Evolutionary conservation across 352 stramenopile genomes (phyloP).

Genomic region (Phytophthora ohioensis): DNA sequence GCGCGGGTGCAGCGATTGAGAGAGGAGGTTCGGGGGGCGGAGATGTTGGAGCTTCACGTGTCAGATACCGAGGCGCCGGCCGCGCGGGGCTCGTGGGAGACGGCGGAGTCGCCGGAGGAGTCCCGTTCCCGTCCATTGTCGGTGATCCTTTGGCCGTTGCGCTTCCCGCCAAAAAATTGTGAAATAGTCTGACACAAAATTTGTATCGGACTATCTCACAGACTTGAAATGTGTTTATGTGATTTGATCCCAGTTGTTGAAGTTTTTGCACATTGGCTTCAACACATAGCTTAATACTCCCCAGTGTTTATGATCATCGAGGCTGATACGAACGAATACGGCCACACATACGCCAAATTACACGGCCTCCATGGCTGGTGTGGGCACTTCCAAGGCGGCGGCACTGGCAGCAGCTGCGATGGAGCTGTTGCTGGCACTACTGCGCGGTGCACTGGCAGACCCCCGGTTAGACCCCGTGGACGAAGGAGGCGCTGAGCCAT

Average conservation of each 20-base stretch:
- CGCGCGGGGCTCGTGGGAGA: conserved; percentile 57
- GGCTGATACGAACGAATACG: conserved; percentile 28
- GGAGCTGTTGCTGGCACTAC: conserved; percentile 15
- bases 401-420: conserved; percentile 6
- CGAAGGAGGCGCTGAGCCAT: conserved; percentile 33
- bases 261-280: not conserved
- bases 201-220: not conserved
- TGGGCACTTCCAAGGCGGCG: conserved; percentile 16
- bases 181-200: not conserved
- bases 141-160: not conserved
- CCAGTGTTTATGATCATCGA: conserved; percentile 29
- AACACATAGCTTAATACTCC: conserved; percentile 16
- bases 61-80: conserved; percentile 57
- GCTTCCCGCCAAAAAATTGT: conserved; percentile 32
- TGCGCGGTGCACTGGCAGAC: conserved; percentile 25
- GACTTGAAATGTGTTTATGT: not conserved
- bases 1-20: conserved; percentile 18
- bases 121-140: conserved; percentile 45
- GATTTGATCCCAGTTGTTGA: conserved; percentile 6
- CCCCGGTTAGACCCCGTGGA: conserved; percentile 37
- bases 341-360: conserved; percentile 31
- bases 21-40: conserved; percentile 17
- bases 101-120: conserved; percentile 66
- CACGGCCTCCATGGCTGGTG: conserved; percentile 44
- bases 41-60: conserved; percentile 33